These are phyloP conservation scores for Stephania cephalantha DNA, from an alignment of 164 flowering plant species.

Conservation along the genomic window DNA sequence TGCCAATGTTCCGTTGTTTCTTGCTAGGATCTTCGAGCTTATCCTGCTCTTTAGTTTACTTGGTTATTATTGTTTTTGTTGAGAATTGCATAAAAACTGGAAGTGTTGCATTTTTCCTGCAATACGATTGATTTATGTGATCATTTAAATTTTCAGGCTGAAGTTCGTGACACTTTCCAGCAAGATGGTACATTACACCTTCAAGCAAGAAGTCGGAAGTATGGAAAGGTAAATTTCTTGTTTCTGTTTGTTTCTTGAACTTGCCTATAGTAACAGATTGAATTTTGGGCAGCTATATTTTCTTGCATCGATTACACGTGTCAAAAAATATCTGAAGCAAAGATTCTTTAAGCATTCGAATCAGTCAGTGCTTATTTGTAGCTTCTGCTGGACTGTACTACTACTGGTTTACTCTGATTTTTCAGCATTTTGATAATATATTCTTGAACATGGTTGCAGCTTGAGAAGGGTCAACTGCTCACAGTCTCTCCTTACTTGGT, in stretches of 20 bases:
- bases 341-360: neutral
- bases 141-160: constrained; percentile 48
- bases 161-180: constrained; percentile 78
- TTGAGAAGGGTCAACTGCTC: constrained; percentile 80
- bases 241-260: neutral
- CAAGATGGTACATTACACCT: constrained; percentile 86
- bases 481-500: constrained; percentile 72
- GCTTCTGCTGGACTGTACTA: neutral
- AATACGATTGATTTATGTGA: neutral
- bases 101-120: neutral
- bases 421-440: neutral
- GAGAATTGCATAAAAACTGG: no score
- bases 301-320: neutral
- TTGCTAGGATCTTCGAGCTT: neutral
- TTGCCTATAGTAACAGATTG: neutral
- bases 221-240: constrained; percentile 70
- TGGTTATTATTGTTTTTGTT: neutral
- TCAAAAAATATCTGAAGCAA: neutral
- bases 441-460: constrained; percentile 38
- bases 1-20: neutral
- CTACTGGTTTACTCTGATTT: neutral
- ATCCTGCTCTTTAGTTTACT: neutral
- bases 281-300: neutral
- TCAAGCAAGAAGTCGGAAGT: constrained; percentile 97
- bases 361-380: neutral